Evolutionary conservation across 371 early-diverging fungal species (phyloP).

Genomic region (Nematocida minor): DNA sequence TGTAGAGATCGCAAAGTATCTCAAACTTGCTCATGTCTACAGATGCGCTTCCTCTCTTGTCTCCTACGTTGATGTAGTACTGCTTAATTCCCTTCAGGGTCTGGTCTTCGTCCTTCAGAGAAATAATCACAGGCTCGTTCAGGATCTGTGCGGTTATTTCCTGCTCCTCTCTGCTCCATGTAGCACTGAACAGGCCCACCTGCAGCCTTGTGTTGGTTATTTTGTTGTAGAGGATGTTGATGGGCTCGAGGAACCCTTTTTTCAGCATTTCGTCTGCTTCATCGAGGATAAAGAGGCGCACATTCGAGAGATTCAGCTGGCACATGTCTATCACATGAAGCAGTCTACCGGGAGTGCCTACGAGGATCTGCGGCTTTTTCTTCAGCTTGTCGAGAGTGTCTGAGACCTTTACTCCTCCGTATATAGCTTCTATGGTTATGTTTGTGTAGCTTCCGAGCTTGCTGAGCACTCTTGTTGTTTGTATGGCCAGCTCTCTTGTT

Average conservation of each 20-base stretch:
- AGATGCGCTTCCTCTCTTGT: constrained; percentile 70
- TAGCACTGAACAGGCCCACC: constrained; percentile 93
- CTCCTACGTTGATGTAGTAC: constrained; percentile 88
- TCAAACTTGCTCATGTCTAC: constrained; percentile 76
- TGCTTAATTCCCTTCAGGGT: constrained; percentile 99
- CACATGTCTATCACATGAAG: constrained; percentile 90
- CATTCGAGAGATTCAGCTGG: constrained; percentile 73
- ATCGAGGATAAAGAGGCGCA: constrained; percentile 92
- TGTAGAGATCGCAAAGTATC: constrained; percentile 76
- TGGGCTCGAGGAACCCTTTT: constrained; percentile 92
- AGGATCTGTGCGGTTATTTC: constrained; percentile 90
- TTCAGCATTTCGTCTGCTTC: constrained; percentile 98
- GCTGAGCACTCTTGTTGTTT: constrained; percentile 82
- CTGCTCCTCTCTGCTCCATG: constrained; percentile 88
- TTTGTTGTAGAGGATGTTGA: constrained; percentile 86
- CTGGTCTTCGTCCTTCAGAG: constrained; percentile 97
- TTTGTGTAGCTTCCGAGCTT: constrained; percentile 82
- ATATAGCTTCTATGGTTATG: constrained; percentile 86
- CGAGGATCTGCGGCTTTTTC: constrained; percentile 78
- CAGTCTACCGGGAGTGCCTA: constrained; percentile 97
- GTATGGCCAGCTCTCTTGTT: constrained; percentile 95
- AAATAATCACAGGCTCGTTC: constrained; percentile 84
- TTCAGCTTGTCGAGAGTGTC: constrained; percentile 82
- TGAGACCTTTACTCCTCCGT: constrained; percentile 84
- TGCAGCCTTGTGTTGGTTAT: constrained; percentile 77